Percentiles rank a stretch among this genome's conserved stretches.
These are phyloP conservation scores for Theileria luwenshuni DNA, from an alignment of 169 alveolate genomes.

Conservation along the genomic window DNA sequence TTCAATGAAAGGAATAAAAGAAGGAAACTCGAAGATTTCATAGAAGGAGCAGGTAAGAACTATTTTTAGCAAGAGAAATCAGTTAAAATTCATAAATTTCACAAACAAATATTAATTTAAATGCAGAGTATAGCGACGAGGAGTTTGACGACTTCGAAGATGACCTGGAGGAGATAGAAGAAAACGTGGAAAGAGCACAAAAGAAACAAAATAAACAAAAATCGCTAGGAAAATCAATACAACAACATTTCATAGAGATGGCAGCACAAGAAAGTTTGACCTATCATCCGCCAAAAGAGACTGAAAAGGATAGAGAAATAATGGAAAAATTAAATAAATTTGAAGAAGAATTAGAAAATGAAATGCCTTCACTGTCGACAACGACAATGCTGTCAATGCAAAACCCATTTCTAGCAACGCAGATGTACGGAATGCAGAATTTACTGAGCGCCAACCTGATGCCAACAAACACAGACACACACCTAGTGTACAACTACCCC, in stretches of 20 bases:
- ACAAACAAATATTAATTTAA: neutral
- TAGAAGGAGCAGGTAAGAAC: conserved; percentile 61
- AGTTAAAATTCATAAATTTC: neutral
- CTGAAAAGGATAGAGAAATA: conserved; percentile 40
- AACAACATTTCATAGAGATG: conserved; percentile 65
- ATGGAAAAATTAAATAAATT: conserved; percentile 54
- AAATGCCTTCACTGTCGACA: neutral
- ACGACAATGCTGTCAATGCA: neutral
- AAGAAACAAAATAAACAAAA: neutral
- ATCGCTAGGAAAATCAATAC: conserved; percentile 52
- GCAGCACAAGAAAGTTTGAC: conserved; percentile 56
- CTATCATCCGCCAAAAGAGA: conserved; percentile 41
- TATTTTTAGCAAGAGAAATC: neutral
- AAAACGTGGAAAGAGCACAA: conserved; percentile 6
- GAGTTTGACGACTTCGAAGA: conserved; percentile 48
- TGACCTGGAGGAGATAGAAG: conserved; percentile 45
- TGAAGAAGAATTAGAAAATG: conserved; percentile 66
- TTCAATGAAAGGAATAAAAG: conserved; percentile 53
- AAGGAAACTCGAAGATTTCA: conserved; percentile 57
- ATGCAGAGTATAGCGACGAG: conserved; percentile 32
- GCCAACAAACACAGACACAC: neutral
- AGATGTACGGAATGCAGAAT: conserved; percentile 1
- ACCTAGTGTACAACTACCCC: neutral
- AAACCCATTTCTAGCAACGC: neutral
- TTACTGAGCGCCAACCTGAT: neutral